These are phyloP conservation scores for Boletus mariae DNA, from an alignment of 1,284 basidiomycete genomes.

Conservation along the genomic window DNA sequence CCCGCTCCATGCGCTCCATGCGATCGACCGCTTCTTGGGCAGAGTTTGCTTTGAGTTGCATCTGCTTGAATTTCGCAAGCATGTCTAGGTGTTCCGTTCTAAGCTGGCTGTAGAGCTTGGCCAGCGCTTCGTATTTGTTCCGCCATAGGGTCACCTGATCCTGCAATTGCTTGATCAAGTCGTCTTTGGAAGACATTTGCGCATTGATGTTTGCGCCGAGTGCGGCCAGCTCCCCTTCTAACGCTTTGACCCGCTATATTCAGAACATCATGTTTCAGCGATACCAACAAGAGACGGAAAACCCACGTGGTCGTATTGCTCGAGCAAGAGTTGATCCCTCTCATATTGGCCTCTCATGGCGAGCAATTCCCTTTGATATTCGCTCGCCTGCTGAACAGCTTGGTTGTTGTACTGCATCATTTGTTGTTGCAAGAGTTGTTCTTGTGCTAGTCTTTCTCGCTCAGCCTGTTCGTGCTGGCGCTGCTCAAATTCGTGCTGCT, in stretches of 20 bases:
- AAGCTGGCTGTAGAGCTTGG: constrained; percentile 97
- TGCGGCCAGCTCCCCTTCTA: constrained; percentile 87
- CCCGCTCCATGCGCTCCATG: constrained; percentile 99
- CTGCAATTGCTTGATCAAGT: constrained; percentile 92
- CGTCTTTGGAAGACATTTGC: constrained; percentile 92
- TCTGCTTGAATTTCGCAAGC: constrained; percentile 94
- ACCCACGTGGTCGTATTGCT: constrained; percentile 92
- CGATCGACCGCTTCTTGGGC: constrained; percentile 98
- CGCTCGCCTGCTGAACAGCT: constrained; percentile 63
- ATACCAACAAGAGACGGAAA: neutral
- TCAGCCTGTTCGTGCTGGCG: constrained; percentile 88
- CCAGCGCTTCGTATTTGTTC: constrained; percentile 98
- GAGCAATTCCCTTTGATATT: constrained; percentile 89
- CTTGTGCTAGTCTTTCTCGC: constrained; percentile 84
- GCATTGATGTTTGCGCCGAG: constrained; percentile 80
- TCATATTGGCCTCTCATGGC: constrained; percentile 97
- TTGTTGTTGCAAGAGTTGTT: constrained; percentile 79
- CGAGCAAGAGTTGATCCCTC: constrained; percentile 95
- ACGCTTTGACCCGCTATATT: constrained; percentile 85
- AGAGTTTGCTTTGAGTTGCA: constrained; percentile 97
- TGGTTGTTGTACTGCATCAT: constrained; percentile 74
- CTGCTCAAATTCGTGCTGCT: constrained; percentile 89
- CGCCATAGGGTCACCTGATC: constrained; percentile 97
- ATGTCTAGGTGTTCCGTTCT: constrained; percentile 97
- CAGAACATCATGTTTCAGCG: constrained; percentile 11